phyloP scores from a whole-genome alignment of 768 basidiomycete species.

The Sporobolomyces pararoseus region DNA sequence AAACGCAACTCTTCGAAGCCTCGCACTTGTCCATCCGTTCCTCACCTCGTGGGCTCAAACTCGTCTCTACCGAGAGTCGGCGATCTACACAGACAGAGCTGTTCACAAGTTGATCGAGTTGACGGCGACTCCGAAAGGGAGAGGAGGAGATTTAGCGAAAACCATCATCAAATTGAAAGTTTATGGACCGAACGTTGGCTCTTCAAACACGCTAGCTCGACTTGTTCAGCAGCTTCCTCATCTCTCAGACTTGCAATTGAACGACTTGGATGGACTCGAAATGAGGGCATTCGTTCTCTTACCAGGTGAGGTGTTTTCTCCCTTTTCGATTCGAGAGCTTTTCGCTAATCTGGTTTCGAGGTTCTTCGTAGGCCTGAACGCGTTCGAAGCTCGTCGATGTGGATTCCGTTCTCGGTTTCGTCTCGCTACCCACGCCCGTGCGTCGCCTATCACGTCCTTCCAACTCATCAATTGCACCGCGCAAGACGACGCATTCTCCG shows the following conservation, averaged over 20 bases:
- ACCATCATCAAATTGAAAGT: conserved; percentile 7
- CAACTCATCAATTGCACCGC: conserved; percentile 17
- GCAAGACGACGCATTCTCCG: conserved; percentile 26
- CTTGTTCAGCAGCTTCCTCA: conserved; percentile 16
- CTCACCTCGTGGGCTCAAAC: conserved; percentile 20
- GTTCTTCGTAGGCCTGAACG: neutral
- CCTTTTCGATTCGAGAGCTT: neutral
- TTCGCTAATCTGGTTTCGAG: neutral
- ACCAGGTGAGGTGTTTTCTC: neutral
- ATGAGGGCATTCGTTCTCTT: conserved; percentile 14
- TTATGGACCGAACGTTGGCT: neutral
- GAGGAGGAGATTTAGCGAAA: neutral
- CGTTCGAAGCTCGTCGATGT: conserved; percentile 13
- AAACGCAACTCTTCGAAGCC: conserved; percentile 15
- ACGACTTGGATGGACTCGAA: conserved; percentile 33
- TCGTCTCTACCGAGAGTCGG: conserved; percentile 13
- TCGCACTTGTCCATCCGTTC: conserved; percentile 19
- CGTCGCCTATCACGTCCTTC: conserved; percentile 13
- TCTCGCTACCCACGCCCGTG: neutral
- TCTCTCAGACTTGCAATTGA: conserved; percentile 15
- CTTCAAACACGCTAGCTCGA: conserved; percentile 7
- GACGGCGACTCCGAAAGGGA: neutral
- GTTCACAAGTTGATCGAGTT: neutral
- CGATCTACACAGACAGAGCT: conserved; percentile 10
- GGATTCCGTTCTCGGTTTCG: conserved; percentile 33